These are phyloP conservation scores for Paraglomus brasilianum DNA, from an alignment of 192 early-diverging fungal genomes.

Conservation along the genomic window DNA sequence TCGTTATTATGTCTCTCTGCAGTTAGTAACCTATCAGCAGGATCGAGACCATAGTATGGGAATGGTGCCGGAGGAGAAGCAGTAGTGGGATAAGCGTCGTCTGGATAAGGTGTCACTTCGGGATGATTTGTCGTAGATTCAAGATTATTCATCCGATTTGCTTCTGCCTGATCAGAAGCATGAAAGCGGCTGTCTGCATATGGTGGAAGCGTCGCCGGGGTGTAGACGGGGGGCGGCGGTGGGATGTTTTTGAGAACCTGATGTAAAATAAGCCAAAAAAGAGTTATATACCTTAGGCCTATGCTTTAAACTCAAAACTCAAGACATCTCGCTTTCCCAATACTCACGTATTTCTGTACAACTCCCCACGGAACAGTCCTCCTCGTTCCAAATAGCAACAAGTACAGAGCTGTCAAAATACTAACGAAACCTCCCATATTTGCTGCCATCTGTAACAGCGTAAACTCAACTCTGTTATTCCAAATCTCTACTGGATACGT, in stretches of 20 bases:
- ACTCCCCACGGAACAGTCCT: constrained; percentile 26
- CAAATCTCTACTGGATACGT: constrained; percentile 15
- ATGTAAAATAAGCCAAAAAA: neutral
- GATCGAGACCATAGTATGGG: no score
- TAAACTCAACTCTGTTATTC: constrained; percentile 3
- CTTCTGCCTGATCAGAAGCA: no score
- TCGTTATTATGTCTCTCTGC: no score
- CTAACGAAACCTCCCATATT: constrained; percentile 30
- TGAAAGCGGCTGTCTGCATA: neutral
- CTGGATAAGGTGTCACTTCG: neutral
- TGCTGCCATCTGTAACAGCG: constrained; percentile 15
- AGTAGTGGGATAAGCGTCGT: no score
- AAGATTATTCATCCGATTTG: neutral
- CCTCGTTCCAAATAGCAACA: constrained; percentile 15
- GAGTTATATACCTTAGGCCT: no score
- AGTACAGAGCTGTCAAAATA: constrained; percentile 23
- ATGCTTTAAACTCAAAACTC: neutral
- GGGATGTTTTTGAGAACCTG: constrained; percentile 21
- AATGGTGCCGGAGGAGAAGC: no score
- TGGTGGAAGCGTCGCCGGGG: neutral
- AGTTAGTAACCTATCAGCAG: no score
- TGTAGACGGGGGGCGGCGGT: constrained; percentile 2
- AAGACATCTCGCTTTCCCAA: neutral
- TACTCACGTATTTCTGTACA: constrained; percentile 21
- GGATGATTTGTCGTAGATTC: neutral